These are phyloP conservation scores for Chenopodium formosanum DNA, from an alignment of 148 eudicot genomes.

Conservation along the genomic window DNA sequence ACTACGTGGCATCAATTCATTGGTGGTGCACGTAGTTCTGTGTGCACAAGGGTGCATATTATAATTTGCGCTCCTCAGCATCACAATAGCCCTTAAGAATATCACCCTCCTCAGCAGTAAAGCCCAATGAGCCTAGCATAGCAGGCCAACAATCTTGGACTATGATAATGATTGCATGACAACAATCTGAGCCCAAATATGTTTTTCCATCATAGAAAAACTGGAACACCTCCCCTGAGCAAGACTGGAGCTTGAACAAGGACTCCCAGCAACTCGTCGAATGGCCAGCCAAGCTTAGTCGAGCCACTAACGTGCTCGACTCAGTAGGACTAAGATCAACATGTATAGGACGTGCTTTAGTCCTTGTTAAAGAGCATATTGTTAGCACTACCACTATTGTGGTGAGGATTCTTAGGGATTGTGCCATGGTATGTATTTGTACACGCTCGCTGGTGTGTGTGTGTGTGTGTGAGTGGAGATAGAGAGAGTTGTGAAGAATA, in stretches of 20 bases:
- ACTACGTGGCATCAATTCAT: too few species aligned
- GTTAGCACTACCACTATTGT: neutral
- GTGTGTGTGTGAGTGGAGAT: neutral
- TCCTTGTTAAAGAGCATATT: neutral
- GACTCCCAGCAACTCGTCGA: constrained; percentile 48
- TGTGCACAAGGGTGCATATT: too few species aligned
- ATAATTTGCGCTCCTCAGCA: constrained; percentile 15
- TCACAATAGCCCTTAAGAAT: constrained; percentile 58
- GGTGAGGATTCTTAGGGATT: neutral
- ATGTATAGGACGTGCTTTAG: constrained; percentile 4
- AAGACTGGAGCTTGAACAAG: constrained; percentile 47
- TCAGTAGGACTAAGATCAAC: constrained; percentile 1
- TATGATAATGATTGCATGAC: constrained; percentile 44
- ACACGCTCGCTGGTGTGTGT: neutral
- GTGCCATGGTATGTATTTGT: constrained; percentile 7
- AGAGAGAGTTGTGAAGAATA: neutral
- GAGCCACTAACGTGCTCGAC: neutral
- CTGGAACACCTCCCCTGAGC: constrained; percentile 51
- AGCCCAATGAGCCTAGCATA: constrained; percentile 50
- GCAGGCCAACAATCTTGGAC: constrained; percentile 58
- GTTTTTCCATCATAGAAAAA: constrained; percentile 63
- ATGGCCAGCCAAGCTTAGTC: constrained; percentile 24
- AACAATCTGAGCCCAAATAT: constrained; percentile 45
- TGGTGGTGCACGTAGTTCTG: too few species aligned
- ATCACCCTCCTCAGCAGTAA: constrained; percentile 43